phyloP scores from a whole-genome alignment of 805 yeast genomes.

The Candida gorgasii region DNA sequence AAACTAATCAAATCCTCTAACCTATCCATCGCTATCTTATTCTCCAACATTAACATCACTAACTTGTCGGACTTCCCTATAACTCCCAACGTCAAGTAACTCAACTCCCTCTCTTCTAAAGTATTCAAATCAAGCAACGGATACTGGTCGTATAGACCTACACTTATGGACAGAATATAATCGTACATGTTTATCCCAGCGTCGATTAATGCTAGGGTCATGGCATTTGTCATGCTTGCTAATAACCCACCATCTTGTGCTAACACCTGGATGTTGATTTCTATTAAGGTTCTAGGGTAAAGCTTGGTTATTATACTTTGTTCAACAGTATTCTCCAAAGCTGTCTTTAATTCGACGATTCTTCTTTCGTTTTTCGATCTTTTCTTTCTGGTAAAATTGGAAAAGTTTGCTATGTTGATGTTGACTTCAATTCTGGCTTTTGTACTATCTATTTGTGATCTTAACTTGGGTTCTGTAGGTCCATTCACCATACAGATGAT shows the following conservation, averaged over 20 bases:
- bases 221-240: conserved; percentile 78
- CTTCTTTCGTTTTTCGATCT: conserved; percentile 68
- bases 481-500: conserved; percentile 85
- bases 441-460: conserved; percentile 51
- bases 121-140: conserved; percentile 82
- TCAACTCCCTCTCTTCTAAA: conserved; percentile 81
- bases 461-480: conserved; percentile 76
- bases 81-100: conserved; percentile 78
- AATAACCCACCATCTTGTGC: conserved; percentile 90
- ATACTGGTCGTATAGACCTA: conserved; percentile 73
- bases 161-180: conserved; percentile 76
- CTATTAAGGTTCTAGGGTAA: conserved; percentile 83
- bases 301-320: conserved; percentile 72
- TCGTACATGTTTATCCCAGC: conserved; percentile 96
- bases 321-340: conserved; percentile 67
- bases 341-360: conserved; percentile 63
- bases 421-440: conserved; percentile 63
- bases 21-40: conserved; percentile 79
- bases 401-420: conserved; percentile 76
- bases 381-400: conserved; percentile 73
- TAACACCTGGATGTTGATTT: conserved; percentile 71
- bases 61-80: conserved; percentile 81
- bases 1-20: conserved; percentile 74
- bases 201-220: conserved; percentile 86
- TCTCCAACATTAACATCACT: conserved; percentile 75